A percentile compares a stretch with the other conserved stretches of the same genome.
Evolutionary conservation across 768 basidiomycete species (phyloP).

Genomic region (Cyathus striatus): DNA sequence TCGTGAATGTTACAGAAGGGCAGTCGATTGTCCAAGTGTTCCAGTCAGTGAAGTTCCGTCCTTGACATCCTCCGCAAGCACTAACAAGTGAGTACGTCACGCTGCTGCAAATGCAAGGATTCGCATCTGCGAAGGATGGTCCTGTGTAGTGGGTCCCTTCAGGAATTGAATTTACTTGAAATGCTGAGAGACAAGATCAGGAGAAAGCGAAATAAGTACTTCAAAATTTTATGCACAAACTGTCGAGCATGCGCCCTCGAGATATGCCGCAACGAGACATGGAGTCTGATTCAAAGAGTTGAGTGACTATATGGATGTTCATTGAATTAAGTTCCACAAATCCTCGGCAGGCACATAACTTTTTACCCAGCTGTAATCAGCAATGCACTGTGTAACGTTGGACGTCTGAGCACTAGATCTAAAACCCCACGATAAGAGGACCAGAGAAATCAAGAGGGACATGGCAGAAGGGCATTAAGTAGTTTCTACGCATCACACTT

Average conservation of each 20-base stretch:
- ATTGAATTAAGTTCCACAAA: background rate
- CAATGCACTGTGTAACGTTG: slow-evolving; percentile 28
- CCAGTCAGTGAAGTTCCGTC: slow-evolving; percentile 32
- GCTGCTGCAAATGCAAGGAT: slow-evolving; percentile 48
- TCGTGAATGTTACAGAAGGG: slow-evolving; percentile 20
- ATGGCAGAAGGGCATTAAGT: background rate
- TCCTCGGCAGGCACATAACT: no score
- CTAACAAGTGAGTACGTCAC: slow-evolving; percentile 53
- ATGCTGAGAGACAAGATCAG: slow-evolving; percentile 22
- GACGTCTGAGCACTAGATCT: slow-evolving; percentile 26
- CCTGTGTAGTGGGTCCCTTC: slow-evolving; percentile 33
- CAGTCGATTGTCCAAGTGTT: slow-evolving; percentile 32
- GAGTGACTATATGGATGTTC: slow-evolving; percentile 20
- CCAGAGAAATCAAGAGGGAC: background rate
- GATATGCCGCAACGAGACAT: slow-evolving; percentile 43
- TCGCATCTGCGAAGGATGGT: slow-evolving; percentile 26
- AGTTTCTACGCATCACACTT: no score
- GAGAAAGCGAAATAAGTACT: slow-evolving; percentile 1
- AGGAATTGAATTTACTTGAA: slow-evolving; percentile 33
- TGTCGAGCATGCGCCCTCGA: slow-evolving; percentile 37
- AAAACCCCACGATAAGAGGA: slow-evolving; percentile 6
- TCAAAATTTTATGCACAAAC: slow-evolving; percentile 17
- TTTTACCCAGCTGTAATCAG: slow-evolving; percentile 32
- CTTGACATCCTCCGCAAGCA: slow-evolving; percentile 59
- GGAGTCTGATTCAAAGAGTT: slow-evolving; percentile 43